These are phyloP conservation scores for Hymenoscyphus repandus DNA, from an alignment of 2,329 filamentous ascomycete species.

Conservation along the genomic window DNA sequence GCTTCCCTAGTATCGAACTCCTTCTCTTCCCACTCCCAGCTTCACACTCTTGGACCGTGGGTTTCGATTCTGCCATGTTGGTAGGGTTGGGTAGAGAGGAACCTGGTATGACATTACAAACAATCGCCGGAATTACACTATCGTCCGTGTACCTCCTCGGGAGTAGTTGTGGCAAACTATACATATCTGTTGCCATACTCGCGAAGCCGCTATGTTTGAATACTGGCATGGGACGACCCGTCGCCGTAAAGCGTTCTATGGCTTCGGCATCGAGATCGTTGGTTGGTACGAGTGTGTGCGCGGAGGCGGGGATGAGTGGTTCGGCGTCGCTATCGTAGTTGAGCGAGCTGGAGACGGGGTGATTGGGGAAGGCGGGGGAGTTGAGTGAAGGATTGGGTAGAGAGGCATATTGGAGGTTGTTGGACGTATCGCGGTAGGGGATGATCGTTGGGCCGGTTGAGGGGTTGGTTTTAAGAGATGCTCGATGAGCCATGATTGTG, in stretches of 20 bases:
- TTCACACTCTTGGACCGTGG: background rate
- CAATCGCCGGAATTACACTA: slow-evolving; percentile 29
- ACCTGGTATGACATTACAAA: slow-evolving; percentile 13
- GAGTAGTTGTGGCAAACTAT: slow-evolving; percentile 21
- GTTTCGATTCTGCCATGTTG: background rate
- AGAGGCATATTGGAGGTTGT: slow-evolving; percentile 12
- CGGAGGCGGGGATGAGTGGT: slow-evolving; percentile 17
- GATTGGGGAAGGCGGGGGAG: background rate
- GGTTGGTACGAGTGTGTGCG: background rate
- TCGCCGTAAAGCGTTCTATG: slow-evolving; percentile 23
- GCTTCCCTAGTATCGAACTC: slow-evolving; percentile 5
- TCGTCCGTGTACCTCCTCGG: slow-evolving; percentile 27
- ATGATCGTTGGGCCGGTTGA: slow-evolving; percentile 5
- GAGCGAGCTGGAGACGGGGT: background rate
- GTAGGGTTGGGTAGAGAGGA: background rate
- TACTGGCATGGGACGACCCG: slow-evolving; percentile 21
- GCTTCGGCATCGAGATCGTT: slow-evolving; percentile 9
- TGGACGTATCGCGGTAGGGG: slow-evolving; percentile 17
- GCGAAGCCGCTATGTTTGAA: slow-evolving; percentile 12
- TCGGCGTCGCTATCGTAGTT: slow-evolving; percentile 24
- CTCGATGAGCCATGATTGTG: background rate
- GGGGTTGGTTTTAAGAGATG: background rate
- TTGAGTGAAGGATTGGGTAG: background rate
- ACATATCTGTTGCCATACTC: slow-evolving; percentile 17
- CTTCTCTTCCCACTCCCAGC: background rate